Base-by-base conservation (phyloP, 2,329 filamentous ascomycete species). In the Diaporthe batatas region DNA sequence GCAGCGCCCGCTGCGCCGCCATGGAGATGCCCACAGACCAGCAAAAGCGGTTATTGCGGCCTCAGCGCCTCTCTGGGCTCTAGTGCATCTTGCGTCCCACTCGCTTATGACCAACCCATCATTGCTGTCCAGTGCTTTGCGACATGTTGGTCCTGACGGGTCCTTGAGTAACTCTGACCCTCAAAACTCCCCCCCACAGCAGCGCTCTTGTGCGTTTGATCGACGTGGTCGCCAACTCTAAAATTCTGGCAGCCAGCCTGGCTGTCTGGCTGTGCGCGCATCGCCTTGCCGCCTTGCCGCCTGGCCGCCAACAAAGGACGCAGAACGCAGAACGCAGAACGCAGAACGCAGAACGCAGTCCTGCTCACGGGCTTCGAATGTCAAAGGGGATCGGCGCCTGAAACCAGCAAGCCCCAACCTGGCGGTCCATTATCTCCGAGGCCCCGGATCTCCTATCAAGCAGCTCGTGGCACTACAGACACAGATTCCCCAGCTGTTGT, bases 51-150 rank as follows among this genome's bases (percentile, higher is more conserved):
- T 36, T 72, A 59, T 74, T 71, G 70, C 67, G 72, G 71, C 70
- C 57, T 74, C 70, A 74, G 65, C 65, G 39, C 58, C 32, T 62
- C 57, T 67, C 65, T 74, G 73, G 73, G 70, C 49, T 67, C 65
- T 74, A 74, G 73, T 70, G 70, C 58, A 49, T 36, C 34, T 23
- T 14, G 36, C 49, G 64, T 67, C 55, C 70, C 72, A 72, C 70
- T 21, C 65, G 55, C 42, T 39, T 34, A 58, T 18, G 57, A 54
- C 55, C 44, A 51, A 36, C 42, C 14, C 21, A 59, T 14, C 57
- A 62, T 21, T 70, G 32, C 36, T 70, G 44, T 49, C 68, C 57
- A 62, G 68, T 70, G 68, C 44, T 51, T 62, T 62, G 53, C 55
- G 36, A 44, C 55, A 34, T 16, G 44, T 36, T 62, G 34, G 44